These are phyloP conservation scores for Chenopodium formosanum DNA, from an alignment of 148 eudicot genomes.

Conservation along the genomic window DNA sequence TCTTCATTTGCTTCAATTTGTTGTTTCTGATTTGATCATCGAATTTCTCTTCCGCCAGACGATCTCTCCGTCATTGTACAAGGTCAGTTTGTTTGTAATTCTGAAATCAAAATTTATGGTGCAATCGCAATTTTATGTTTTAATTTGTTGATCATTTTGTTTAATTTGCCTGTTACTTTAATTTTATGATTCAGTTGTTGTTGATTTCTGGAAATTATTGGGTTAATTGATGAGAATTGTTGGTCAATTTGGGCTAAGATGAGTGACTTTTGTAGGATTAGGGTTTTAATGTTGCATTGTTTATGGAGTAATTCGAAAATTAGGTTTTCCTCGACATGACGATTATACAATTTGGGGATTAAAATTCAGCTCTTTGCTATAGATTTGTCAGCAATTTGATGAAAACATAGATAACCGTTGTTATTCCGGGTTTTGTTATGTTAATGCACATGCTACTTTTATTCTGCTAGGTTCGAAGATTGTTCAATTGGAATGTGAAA, in stretches of 20 bases:
- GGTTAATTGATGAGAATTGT: not conserved
- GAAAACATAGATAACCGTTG: too few species aligned
- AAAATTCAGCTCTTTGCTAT: too few species aligned
- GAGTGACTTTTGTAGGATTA: not conserved
- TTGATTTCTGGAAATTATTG: not conserved
- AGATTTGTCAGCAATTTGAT: too few species aligned
- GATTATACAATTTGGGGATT: too few species aligned
- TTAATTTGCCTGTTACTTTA: not conserved
- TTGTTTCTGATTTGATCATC: too few species aligned
- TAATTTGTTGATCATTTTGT: not conserved
- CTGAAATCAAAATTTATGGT: not conserved
- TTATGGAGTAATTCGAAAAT: not conserved
- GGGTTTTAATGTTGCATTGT: not conserved
- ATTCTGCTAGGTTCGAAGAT: not conserved
- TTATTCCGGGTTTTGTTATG: too few species aligned
- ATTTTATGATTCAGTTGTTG: not conserved
- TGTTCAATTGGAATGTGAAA: not conserved
- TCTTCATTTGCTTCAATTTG: not conserved
- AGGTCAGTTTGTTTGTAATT: not conserved
- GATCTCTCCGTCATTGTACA: not conserved
- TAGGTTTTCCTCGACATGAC: not conserved
- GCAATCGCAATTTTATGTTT: not conserved
- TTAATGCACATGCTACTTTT: too few species aligned
- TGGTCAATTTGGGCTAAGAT: not conserved
- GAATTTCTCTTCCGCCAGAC: too few species aligned